phyloP scores from a whole-genome alignment of 768 basidiomycete species.

The Calocera cornea region DNA sequence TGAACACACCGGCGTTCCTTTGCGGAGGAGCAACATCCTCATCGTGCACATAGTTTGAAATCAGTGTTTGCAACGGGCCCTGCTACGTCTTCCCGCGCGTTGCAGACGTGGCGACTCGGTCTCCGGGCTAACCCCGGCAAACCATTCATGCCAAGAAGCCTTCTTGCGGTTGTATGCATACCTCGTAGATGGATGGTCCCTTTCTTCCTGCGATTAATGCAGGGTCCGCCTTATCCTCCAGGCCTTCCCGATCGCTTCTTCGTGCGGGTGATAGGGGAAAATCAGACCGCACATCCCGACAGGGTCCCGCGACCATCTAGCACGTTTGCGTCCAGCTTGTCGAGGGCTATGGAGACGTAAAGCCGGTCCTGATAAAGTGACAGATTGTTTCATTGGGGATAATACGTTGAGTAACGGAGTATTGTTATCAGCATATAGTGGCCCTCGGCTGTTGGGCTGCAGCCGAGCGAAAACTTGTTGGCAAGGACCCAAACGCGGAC shows the following conservation, averaged over 20 bases:
- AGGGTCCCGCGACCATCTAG: background rate
- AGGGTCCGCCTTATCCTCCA: background rate
- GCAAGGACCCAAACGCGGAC: conserved; percentile 1
- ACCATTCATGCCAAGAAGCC: background rate
- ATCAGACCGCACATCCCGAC: background rate
- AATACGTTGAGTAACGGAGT: background rate
- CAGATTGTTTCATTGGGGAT: background rate
- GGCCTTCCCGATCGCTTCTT: background rate
- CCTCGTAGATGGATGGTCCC: background rate
- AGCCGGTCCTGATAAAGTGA: background rate
- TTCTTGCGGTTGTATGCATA: background rate
- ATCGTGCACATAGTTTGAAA: too few relatives aligned
- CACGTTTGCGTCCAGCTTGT: background rate
- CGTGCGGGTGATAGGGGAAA: background rate
- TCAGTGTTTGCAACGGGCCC: background rate
- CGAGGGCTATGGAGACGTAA: background rate
- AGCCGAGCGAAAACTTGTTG: conserved; percentile 1
- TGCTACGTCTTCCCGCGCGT: background rate
- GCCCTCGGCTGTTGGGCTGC: background rate
- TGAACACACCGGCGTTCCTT: background rate
- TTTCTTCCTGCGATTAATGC: background rate
- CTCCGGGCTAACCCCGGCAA: background rate
- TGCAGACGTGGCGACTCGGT: background rate
- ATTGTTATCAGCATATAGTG: background rate
- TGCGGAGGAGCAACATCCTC: background rate